phyloP scores from a whole-genome alignment of 2,329 filamentous ascomycete species.

The Epichloe scottii region DNA sequence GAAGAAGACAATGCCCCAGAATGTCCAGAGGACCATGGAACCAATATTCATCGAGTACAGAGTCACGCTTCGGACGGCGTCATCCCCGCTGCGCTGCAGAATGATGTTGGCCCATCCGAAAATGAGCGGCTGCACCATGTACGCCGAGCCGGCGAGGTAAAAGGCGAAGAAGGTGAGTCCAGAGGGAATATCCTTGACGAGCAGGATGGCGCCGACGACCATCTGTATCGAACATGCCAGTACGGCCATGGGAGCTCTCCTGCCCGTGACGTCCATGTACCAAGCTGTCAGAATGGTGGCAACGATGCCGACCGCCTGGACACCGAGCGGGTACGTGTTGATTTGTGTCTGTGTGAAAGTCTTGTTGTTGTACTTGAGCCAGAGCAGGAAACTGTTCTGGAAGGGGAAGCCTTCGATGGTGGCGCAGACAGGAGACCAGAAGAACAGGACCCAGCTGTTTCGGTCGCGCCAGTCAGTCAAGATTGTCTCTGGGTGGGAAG shows the following conservation, averaged over 20 bases:
- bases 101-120: neutral
- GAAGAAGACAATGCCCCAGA: neutral
- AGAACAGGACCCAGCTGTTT: neutral
- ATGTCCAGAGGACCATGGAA: neutral
- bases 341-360: neutral
- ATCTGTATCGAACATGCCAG: neutral
- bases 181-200: neutral
- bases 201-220: neutral
- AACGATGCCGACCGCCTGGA: neutral
- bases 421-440: neutral
- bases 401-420: neutral
- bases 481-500: neutral
- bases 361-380: neutral
- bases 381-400: neutral
- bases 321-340: neutral
- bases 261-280: neutral
- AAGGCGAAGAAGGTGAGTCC: neutral
- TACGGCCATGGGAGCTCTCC: neutral
- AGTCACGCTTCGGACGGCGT: neutral
- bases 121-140: neutral
- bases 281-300: neutral
- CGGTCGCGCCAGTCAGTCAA: neutral
- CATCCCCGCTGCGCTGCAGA: neutral
- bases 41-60: neutral
- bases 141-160: neutral